Evolutionary conservation across 176 grass and related monocot genomes (phyloP), one percentile per base, ranked within the genome.

Genomic region (Metroxylon sagu): DNA sequence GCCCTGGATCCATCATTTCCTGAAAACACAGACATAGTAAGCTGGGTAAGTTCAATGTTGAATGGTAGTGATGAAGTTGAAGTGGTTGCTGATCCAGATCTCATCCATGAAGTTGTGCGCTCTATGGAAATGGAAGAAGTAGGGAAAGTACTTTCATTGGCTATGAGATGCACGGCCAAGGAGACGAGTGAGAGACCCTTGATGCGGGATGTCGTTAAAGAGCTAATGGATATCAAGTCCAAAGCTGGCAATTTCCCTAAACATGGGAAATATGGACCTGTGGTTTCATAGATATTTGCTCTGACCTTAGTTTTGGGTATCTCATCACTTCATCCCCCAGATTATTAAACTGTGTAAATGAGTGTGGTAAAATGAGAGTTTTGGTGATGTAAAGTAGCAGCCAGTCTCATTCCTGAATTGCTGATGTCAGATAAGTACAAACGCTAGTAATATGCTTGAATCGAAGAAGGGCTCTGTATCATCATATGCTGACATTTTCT

Each of bases 141-240:
- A 21, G 35, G 19, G 6, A 81, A 73, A 57, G 75, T 86, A 12
- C 51, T 95, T 53, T 64, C 39, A 2, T 3, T 95, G 25, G 82
- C 90, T 15, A 43, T 86, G 8, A 69, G 82, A 48, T 95, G 90
- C 56, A 19, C 67, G 0, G 52, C 64, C 2, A 75, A 54, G 56
- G 76, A 80, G 52, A 26, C 75, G 6, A 75, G 65, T 5, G 43
- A 57, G 19, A 71, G 89, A 39, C 89, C 85, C 14, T 25, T 63
- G 39, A 95, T 89, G 89, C 18, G 39, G 57, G 52, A 77, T 27
- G 78, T 83, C n/a, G 85, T 83, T 15, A 95, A 80, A 53, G 82
- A 77, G 56, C 61, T 95, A 59, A 77, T 51, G 25, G 72, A 75
- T 27, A 54, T 43, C 4, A 61, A 69, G 61, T 73, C 61, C 0